Conservation (phyloP, 2,329 filamentous ascomycete genomes). For the Ciborinia camelliae region DNA sequence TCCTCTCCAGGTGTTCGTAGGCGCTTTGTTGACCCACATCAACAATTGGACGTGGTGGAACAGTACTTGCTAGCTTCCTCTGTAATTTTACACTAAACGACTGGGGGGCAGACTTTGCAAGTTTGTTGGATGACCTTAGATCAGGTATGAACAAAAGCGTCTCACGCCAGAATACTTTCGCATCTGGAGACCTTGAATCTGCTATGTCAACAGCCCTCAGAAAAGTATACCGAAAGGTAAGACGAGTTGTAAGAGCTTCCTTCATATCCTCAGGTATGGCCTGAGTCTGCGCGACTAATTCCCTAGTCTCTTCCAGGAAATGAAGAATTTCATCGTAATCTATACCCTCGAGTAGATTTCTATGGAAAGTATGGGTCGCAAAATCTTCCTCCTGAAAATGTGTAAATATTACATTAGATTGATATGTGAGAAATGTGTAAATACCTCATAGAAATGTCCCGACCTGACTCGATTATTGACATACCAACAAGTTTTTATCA, state of each 20-base stretch:
- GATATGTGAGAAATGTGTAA: constrained; percentile 26
- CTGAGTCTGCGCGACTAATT: constrained; percentile 26
- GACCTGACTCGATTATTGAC: constrained; percentile 73
- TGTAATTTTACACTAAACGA: constrained; percentile 90
- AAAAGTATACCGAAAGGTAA: constrained; percentile 64
- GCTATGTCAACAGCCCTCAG: constrained; percentile 50
- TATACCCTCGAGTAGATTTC: constrained; percentile 67
- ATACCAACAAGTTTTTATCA: constrained; percentile 78
- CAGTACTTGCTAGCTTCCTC: constrained; percentile 85
- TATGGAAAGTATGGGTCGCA: constrained; percentile 84
- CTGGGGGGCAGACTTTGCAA: constrained; percentile 66
- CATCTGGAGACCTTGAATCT: constrained; percentile 45
- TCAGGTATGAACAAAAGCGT: constrained; percentile 47
- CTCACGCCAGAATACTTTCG: constrained; percentile 44
- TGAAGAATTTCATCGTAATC: constrained; percentile 42
- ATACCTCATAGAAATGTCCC: constrained; percentile 89
- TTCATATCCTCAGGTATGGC: constrained; percentile 39
- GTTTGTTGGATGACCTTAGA: constrained; percentile 56
- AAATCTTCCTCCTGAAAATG: constrained; percentile 85
- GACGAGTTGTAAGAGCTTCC: constrained; percentile 59
- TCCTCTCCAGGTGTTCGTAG: constrained; percentile 61
- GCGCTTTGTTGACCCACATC: constrained; percentile 71
- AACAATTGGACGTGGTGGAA: constrained; percentile 88
- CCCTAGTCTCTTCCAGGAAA: constrained; percentile 38
- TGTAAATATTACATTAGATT: not conserved